Conservation (phyloP, 345 rosid genomes). For the Populus tremula region DNA sequence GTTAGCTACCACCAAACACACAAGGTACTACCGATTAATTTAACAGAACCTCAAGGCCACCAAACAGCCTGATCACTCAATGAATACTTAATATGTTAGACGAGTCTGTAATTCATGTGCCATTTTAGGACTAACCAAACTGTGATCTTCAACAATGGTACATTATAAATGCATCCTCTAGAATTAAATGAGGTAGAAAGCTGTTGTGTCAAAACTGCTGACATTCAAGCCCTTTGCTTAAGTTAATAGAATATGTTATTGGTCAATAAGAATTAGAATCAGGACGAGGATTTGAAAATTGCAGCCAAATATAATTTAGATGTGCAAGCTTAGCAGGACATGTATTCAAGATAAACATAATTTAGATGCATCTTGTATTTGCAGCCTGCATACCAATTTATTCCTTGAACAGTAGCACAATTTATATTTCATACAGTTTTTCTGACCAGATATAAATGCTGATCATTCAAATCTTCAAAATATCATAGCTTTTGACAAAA, state of each 20-base stretch:
- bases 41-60: not conserved
- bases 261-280: not conserved
- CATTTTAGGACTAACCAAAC: not conserved
- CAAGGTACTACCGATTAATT: not conserved
- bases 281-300: not conserved
- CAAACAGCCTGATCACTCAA: not conserved
- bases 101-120: not conserved
- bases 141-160: not conserved
- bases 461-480: not conserved
- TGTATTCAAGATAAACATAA: not conserved
- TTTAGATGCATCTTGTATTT: not conserved
- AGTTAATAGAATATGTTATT: not conserved
- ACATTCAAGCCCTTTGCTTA: not conserved
- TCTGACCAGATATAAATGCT: not conserved
- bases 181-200: not conserved
- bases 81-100: not conserved
- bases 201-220: not conserved
- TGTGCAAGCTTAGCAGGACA: not conserved
- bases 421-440: not conserved
- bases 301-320: not conserved
- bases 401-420: not conserved
- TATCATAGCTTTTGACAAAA: not conserved
- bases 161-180: not conserved
- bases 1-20: not conserved
- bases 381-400: not conserved